phyloP scores from a whole-genome alignment of 2,329 filamentous ascomycete species.

The Colletotrichum theobromicola region DNA sequence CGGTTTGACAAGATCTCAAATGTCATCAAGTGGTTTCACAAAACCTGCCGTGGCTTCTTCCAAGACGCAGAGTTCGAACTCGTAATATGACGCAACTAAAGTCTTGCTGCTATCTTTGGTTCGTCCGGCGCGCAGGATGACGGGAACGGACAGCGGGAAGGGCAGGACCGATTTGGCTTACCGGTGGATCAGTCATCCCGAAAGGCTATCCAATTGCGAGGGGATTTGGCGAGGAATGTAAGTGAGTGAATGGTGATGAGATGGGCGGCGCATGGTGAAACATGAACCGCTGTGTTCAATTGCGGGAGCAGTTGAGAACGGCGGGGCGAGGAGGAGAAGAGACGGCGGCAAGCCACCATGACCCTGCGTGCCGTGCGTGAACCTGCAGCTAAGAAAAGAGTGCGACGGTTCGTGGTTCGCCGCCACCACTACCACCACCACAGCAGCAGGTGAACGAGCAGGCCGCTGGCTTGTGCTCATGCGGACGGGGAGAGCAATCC shows the following conservation, averaged over 20 bases:
- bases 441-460: background rate
- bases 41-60: background rate
- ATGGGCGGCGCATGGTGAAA: conserved; percentile 12
- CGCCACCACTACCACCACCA: background rate
- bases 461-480: conserved; percentile 3
- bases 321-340: background rate
- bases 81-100: background rate
- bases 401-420: background rate
- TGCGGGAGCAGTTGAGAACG: background rate
- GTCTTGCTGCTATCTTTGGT: background rate
- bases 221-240: background rate
- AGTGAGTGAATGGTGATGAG: background rate
- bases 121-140: background rate
- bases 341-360: conserved; percentile 12
- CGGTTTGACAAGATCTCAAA: background rate
- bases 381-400: conserved; percentile 7
- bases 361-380: conserved; percentile 2
- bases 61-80: background rate
- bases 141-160: background rate
- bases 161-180: background rate
- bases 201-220: background rate
- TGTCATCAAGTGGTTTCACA: background rate
- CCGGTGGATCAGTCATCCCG: background rate
- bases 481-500: background rate
- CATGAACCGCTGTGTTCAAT: background rate